These are phyloP conservation scores for Neckera pumila DNA, from an alignment of 225 moss, liverwort and hornwort species.

Conservation along the genomic window DNA sequence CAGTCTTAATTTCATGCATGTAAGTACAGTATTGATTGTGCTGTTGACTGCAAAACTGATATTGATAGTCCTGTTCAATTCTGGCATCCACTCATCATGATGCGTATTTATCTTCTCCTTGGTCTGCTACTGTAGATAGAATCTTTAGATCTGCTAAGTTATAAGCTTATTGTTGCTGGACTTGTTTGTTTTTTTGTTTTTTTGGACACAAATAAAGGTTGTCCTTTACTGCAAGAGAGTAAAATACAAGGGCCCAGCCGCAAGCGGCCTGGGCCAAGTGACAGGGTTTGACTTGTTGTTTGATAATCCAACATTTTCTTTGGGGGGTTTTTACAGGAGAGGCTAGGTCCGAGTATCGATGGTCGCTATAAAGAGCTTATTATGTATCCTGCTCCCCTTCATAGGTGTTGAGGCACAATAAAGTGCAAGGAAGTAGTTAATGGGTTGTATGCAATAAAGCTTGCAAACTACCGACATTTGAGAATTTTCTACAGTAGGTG, in stretches of 20 bases:
- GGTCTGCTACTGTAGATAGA: neutral
- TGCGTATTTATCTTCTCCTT: neutral
- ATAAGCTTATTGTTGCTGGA: neutral
- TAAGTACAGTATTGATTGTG: neutral
- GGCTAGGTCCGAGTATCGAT: slow-evolving; percentile 22
- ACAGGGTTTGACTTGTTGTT: neutral
- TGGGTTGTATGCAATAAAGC: neutral
- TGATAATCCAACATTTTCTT: neutral
- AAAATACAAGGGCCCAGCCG: too few relatives aligned
- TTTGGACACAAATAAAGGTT: too few relatives aligned
- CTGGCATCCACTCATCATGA: neutral
- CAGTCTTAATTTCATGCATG: neutral
- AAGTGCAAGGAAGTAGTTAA: neutral
- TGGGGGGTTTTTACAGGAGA: slow-evolving; percentile 28
- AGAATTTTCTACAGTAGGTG: neutral
- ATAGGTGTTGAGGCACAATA: slow-evolving; percentile 38
- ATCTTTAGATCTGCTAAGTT: neutral
- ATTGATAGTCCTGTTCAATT: neutral
- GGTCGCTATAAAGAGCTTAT: slow-evolving; percentile 70
- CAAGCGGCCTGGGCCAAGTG: too few relatives aligned
- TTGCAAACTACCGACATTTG: neutral
- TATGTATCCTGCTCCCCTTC: slow-evolving; percentile 78
- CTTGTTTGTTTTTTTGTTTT: neutral
- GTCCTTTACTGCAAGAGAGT: too few relatives aligned
- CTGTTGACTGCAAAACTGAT: neutral